Base-by-base conservation (phyloP, 2,329 filamentous ascomycete species). In the Fusarium graminum region DNA sequence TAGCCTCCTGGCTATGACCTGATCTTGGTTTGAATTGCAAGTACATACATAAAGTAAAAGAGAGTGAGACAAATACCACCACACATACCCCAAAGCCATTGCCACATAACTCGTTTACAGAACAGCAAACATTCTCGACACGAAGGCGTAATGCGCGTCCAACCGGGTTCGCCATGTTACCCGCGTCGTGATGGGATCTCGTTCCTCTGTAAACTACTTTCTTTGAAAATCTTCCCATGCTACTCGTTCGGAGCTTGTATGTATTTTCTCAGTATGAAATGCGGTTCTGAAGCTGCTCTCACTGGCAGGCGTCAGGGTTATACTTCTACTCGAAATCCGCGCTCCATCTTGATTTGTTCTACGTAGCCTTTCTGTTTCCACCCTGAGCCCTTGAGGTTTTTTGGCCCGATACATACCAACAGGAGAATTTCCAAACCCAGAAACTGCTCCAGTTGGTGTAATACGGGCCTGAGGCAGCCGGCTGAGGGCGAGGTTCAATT, bases 351-450 rank as follows among this genome's bases (percentile, higher is more conserved):
- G 62, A 47, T 58, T 68, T 39, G 56, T 49, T 47, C 67, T 70
- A 25, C 65, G 73, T 19, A 66, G 65, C 55, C 67, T 70, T 25
- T 51, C 57, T 16, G 71, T 70, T 42, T 74, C 74, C 43, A 74
- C 61, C 17, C 45, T 60, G 39, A 73, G 65, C 7, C 68, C 71
- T 14, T 65, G 63, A 12, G 72, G 73, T 32, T 72, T 75, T 58
- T 67, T 74, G 28, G 50, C 44, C 43, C 67, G 73, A 63, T 68
- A 70, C 17, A 53, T 59, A 28, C 63, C 45, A n/a, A 29, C 41
- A 19, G 59, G 40, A 22, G 28, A 41, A 34, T 14, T 40, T 17
- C 51, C 58, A 6, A 30, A 46, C 26, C 44, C 41, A 16, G 50
- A 30, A n/a, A 49, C 54, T 39, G 44, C 56, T 36, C 53, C 52